Evolutionary conservation across 2,329 filamentous ascomycete genomes (phyloP).

Genomic region (Lachnellula subtilissima): DNA sequence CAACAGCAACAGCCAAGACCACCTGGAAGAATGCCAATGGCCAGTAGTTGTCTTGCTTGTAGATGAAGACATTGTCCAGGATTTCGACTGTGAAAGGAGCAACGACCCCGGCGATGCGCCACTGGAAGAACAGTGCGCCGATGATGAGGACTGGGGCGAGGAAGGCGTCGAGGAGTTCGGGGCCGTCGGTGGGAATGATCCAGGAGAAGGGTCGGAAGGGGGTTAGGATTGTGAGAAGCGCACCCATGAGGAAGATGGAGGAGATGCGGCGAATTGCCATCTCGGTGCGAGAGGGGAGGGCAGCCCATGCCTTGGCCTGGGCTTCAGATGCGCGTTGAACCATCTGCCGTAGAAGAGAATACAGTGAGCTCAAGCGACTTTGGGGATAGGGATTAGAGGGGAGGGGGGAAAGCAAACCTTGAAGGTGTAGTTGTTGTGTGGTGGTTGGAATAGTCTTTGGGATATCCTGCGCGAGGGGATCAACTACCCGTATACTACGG

Average conservation of each 20-base stretch:
- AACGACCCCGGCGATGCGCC: slow-evolving; percentile 17
- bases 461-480: neutral
- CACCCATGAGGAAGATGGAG: slow-evolving; percentile 15
- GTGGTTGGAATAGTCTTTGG: neutral
- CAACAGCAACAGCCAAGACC: slow-evolving; percentile 5
- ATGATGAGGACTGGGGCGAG: slow-evolving; percentile 16
- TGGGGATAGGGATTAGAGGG: neutral
- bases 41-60: slow-evolving; percentile 18
- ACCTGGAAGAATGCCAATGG: slow-evolving; percentile 10
- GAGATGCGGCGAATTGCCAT: slow-evolving; percentile 18
- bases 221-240: slow-evolving; percentile 15
- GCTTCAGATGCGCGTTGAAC: slow-evolving; percentile 10
- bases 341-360: slow-evolving; percentile 4
- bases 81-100: slow-evolving; percentile 10
- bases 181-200: slow-evolving; percentile 11
- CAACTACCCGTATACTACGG: too few relatives aligned
- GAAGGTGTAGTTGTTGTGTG: neutral
- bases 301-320: slow-evolving; percentile 11
- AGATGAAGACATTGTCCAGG: slow-evolving; percentile 10
- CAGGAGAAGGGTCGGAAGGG: slow-evolving; percentile 21
- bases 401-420: neutral
- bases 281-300: slow-evolving; percentile 14
- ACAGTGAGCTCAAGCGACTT: neutral
- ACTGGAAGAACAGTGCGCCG: slow-evolving; percentile 18
- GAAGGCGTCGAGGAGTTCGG: slow-evolving; percentile 17